Evolutionary conservation across 495 filamentous ascomycete genomes (phyloP), one percentile per base, ranked within the genome.

Genomic region (Hamigera avellanea): DNA sequence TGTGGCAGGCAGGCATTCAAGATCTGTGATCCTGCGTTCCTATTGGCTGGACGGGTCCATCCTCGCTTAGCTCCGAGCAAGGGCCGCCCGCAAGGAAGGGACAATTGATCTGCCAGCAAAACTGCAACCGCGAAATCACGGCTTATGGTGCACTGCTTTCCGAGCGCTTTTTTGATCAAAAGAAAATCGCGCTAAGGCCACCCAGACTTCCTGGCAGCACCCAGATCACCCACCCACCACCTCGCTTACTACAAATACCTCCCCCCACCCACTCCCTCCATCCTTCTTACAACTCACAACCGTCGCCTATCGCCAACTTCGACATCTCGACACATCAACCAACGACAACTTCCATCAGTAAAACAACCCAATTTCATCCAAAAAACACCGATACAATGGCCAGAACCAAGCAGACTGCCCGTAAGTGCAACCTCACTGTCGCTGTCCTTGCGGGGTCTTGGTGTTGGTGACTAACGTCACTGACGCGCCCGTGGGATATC

Each of bases 361-460:
- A 57, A 29, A 33, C 40, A 48, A 48, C 52, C 52, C 48, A 63
- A 61, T 48, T 68, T 50, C 62, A 70, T 65, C 58, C 66, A 62
- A 53, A 43, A 41, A 47, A 41, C 57, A 59, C 62, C 52, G 43
- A 50, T 52, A 73, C 62, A 73, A 98, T 99, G 91, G 91, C 91
- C 58, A 85, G 91, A 66, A 99, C 91, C 54, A 99, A 98, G 84
- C 91, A 98, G 73, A 98, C 91, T 67, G 91, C 91, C 64, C 91
- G 91, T 80, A 84, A 79, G 78, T 78, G 43, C 8, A 18, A 29
- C 39, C 38, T 42, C 26, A 36, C 41, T 52, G 36, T 43, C 39
- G 37, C 50, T 45, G 41, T 38, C 40, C 39, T 46, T 48, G 25
- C 7, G 25, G 25, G 25, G 25, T 26, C 19, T 26, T 30, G 28